These are phyloP conservation scores for Penicillium sp. DNA, from an alignment of 2,329 filamentous ascomycete species.

Conservation along the genomic window DNA sequence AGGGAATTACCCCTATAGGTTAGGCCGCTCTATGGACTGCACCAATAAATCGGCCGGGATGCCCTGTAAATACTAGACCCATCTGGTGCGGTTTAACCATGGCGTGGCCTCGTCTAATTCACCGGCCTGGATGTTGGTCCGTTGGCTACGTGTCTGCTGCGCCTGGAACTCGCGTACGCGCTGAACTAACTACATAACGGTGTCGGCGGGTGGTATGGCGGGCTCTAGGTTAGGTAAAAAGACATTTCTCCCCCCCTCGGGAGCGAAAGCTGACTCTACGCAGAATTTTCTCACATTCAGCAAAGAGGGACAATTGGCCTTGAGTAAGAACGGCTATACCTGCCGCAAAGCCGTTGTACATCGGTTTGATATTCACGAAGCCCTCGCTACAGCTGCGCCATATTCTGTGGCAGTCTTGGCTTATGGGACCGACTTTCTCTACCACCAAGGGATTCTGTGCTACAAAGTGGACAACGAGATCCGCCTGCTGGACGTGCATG, in stretches of 20 bases:
- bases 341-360: slow-evolving; percentile 57
- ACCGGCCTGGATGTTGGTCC: no score
- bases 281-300: slow-evolving; percentile 46
- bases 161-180: no score
- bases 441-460: slow-evolving; percentile 63
- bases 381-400: slow-evolving; percentile 61
- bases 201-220: no score
- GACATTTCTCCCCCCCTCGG: not conserved
- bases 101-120: no score
- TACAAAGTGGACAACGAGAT: slow-evolving; percentile 58
- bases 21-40: no score
- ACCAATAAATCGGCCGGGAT: no score
- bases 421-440: slow-evolving; percentile 61
- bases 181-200: no score
- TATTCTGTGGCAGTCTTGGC: slow-evolving; percentile 62
- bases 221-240: no score
- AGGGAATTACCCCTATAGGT: no score
- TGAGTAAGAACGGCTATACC: slow-evolving; percentile 38
- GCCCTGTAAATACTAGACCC: no score
- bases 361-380: slow-evolving; percentile 60
- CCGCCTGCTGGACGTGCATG: slow-evolving; percentile 60
- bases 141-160: no score
- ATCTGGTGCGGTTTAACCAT: no score
- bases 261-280: slow-evolving; percentile 6
- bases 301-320: slow-evolving; percentile 46